Conservation (phyloP, 352 stramenopile genomes). For the Blastocystis sp. region DNA sequence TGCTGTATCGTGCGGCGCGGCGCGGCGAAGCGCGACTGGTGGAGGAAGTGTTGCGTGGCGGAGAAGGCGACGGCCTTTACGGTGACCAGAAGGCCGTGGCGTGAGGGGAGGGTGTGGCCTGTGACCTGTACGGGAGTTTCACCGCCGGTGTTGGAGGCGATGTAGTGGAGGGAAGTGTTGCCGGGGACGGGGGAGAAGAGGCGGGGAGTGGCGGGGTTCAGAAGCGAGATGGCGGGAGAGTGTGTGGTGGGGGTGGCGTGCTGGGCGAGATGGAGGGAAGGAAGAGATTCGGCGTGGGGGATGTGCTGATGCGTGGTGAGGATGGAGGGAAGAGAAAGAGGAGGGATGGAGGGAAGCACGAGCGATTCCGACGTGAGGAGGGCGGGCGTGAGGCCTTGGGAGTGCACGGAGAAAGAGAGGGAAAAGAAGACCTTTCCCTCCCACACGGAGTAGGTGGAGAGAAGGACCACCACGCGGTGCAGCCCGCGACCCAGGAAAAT, state of each 20-base stretch:
- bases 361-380: slow-evolving; percentile 6
- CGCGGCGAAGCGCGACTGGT: not conserved
- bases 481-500: not conserved
- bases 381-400: not conserved
- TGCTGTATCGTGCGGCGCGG: not conserved
- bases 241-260: not conserved
- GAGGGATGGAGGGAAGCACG: not conserved
- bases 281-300: not conserved
- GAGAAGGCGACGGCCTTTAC: not conserved
- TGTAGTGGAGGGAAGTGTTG: not conserved
- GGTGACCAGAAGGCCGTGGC: not conserved
- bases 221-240: not conserved
- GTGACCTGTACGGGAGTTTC: not conserved
- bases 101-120: not conserved
- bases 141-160: not conserved
- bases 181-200: not conserved
- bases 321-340: not conserved
- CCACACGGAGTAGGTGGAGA: not conserved
- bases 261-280: not conserved
- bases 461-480: slow-evolving; percentile 17
- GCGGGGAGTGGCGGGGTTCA: not conserved
- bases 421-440: not conserved
- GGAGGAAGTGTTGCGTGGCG: not conserved
- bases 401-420: not conserved
- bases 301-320: not conserved